Percentiles rank a stretch among this genome's conserved stretches.
Evolutionary conservation across 108 stramenopile genomes (phyloP).

Genomic region (Schizochytrium sp.): DNA sequence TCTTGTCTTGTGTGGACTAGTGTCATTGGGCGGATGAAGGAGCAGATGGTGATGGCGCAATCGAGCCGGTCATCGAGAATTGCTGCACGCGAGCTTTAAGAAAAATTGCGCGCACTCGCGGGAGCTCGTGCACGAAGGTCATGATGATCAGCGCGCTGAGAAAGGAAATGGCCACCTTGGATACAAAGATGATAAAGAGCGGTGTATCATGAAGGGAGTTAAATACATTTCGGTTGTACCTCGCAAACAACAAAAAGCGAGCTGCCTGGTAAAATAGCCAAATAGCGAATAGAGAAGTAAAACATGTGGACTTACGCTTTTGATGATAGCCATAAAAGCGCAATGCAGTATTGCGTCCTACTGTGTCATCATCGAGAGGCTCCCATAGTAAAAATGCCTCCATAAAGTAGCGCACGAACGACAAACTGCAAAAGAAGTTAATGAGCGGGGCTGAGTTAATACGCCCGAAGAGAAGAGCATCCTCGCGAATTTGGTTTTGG

Average conservation of each 20-base stretch:
- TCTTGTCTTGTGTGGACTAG: too few relatives aligned
- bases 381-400: conserved; percentile 53
- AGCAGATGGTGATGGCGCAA: too few relatives aligned
- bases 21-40: too few relatives aligned
- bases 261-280: conserved; percentile 11
- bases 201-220: conserved; percentile 54
- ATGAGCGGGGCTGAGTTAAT: conserved; percentile 1
- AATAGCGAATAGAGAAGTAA: conserved; percentile 33
- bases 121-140: conserved; percentile 58
- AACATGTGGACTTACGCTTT: conserved; percentile 3
- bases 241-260: conserved; percentile 32
- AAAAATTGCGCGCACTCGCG: conserved; percentile 14
- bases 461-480: conserved; percentile 8
- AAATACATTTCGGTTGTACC: conserved; percentile 13
- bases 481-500: conserved; percentile 30
- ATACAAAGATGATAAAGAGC: conserved; percentile 51
- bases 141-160: conserved; percentile 34
- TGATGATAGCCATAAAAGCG: conserved; percentile 2
- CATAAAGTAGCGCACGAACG: conserved; percentile 54
- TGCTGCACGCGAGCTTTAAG: background rate
- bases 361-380: background rate
- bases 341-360: conserved; percentile 5
- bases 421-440: conserved; percentile 23
- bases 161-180: background rate
- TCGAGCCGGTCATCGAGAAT: background rate